These are phyloP conservation scores for Leccinum pallidistipes DNA, from an alignment of 1,284 basidiomycete species.

Conservation along the genomic window DNA sequence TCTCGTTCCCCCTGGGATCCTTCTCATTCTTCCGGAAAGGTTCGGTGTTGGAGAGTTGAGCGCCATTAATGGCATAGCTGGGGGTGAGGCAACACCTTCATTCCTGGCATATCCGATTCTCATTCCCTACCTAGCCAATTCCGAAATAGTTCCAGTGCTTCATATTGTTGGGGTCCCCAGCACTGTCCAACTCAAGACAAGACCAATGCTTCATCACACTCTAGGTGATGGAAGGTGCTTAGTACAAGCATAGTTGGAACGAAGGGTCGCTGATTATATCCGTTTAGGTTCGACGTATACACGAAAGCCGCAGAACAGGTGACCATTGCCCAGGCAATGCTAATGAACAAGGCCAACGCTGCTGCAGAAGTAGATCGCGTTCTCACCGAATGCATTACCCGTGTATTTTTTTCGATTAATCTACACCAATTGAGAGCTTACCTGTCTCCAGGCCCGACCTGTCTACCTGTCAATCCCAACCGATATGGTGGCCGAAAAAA, in stretches of 20 bases:
- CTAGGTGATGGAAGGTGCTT: slow-evolving; percentile 76
- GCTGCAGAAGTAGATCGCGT: slow-evolving; percentile 80
- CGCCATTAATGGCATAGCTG: slow-evolving; percentile 80
- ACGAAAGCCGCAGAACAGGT: slow-evolving; percentile 76
- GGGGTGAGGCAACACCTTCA: slow-evolving; percentile 42
- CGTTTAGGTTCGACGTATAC: slow-evolving; percentile 74
- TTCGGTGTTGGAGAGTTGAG: slow-evolving; percentile 92
- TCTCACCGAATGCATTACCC: slow-evolving; percentile 70
- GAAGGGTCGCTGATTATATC: slow-evolving; percentile 5
- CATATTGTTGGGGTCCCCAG: slow-evolving; percentile 91
- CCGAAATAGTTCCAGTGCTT: slow-evolving; percentile 90
- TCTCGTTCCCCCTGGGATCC: background rate
- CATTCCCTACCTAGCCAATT: slow-evolving; percentile 52
- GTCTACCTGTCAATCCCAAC: slow-evolving; percentile 90
- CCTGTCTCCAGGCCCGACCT: slow-evolving; percentile 63
- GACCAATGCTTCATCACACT: slow-evolving; percentile 81
- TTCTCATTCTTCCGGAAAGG: slow-evolving; percentile 43
- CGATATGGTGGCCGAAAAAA: slow-evolving; percentile 73
- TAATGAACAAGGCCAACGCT: slow-evolving; percentile 56
- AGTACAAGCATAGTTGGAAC: background rate
- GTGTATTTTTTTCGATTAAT: slow-evolving; percentile 37
- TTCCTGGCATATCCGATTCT: background rate
- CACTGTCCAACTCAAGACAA: slow-evolving; percentile 67
- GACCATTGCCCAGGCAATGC: slow-evolving; percentile 64
- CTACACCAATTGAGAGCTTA: background rate